Base-by-base conservation (phyloP, 2,329 filamentous ascomycete genomes). In the Colletotrichum lindemuthianum region DNA sequence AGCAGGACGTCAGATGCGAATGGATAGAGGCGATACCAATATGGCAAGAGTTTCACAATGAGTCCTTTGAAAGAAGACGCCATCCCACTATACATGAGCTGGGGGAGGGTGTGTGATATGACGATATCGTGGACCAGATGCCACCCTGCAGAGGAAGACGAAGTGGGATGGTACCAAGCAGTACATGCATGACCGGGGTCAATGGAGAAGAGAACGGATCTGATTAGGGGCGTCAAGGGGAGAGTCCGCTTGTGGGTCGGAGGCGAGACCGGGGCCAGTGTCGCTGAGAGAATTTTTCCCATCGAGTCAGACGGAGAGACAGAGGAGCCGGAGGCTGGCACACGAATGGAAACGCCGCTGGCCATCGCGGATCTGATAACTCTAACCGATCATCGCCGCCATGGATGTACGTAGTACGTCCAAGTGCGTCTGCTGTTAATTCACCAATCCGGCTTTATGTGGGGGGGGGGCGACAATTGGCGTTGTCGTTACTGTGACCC, bases 321-420 rank as follows among this genome's bases (percentile, higher is more conserved):
- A 32, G n/a, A 37, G 37, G n/a, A 15, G 43, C 15, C 24, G 24
- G 24, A 24, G 24, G 15, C 43, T 45, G n/a, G n/a, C 43, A 9
- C n/a, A 16, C 13, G 15, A 16, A n/a, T 41, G 24, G 16, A 52
- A 36, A 47, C 37, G 12, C 57, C 57, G 24, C 39, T 50, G n/a
- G 51, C 50, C 16, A 32, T 45, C 57, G 45, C 51, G 58, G 61
- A 65, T 65, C 61, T 65, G 61, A 65, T 65, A 65, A 65, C 58
- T 56, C 37, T 56, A 65, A 61, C 40, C 34, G 33, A 54, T 41
- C 45, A 45, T 34, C 24, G 9, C 37, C 9, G 36, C 16, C 40
- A 10, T 44, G 15, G 51, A 15, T 34, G 34, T 54, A 15, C 15
- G 47, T 12, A 12, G 32, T 39, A 45, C 12, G 40, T 43, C 12